These are phyloP conservation scores for Blepharisma japonicum DNA, from an alignment of 73 alveolate genomes.

Conservation along the genomic window DNA sequence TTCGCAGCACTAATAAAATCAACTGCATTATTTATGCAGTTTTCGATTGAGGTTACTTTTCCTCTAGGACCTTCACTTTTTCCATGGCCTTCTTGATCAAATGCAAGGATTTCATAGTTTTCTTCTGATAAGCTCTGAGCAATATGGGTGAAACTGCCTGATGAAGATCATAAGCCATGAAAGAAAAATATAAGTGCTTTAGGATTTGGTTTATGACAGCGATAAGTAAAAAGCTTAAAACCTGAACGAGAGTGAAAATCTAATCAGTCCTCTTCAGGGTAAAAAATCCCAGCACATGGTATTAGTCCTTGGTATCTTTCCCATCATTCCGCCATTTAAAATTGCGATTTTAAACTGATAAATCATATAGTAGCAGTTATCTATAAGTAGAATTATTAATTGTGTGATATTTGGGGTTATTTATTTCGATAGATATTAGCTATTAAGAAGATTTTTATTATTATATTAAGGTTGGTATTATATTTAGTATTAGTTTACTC, in stretches of 20 bases:
- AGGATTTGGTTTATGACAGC: neutral
- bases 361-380: too few relatives aligned
- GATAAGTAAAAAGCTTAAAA: neutral
- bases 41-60: neutral
- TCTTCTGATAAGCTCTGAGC: neutral
- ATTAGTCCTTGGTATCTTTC: neutral
- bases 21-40: neutral
- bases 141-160: neutral
- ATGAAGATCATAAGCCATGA: conserved; percentile 5
- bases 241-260: neutral
- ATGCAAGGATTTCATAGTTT: conserved; percentile 12
- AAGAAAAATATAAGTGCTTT: neutral
- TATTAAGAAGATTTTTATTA: too few relatives aligned
- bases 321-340: too few relatives aligned
- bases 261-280: conserved; percentile 2
- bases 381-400: too few relatives aligned
- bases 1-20: neutral
- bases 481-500: too few relatives aligned
- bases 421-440: too few relatives aligned
- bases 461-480: too few relatives aligned
- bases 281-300: neutral
- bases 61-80: neutral
- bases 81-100: conserved; percentile 19
- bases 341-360: too few relatives aligned
- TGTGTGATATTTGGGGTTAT: too few relatives aligned